These are phyloP conservation scores for Roridomyces roridus DNA, from an alignment of 768 basidiomycete genomes.

Conservation along the genomic window DNA sequence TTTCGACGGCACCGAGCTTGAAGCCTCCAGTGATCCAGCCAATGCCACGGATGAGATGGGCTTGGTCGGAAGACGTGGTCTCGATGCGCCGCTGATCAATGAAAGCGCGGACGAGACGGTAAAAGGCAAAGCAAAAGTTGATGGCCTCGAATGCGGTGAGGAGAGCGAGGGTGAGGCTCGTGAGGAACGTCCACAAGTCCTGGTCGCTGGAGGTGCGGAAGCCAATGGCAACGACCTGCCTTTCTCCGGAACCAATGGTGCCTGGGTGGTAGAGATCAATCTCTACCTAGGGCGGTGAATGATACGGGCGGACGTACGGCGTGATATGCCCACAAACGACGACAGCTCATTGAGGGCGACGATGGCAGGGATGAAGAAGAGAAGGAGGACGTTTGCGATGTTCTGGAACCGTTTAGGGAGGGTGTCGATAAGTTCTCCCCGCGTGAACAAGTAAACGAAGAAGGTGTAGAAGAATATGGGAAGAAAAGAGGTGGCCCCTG, in stretches of 20 bases:
- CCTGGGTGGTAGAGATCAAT: slow-evolving; percentile 11
- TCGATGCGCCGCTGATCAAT: slow-evolving; percentile 61
- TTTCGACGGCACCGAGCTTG: slow-evolving; percentile 70
- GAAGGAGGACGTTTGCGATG: slow-evolving; percentile 50
- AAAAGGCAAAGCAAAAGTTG: slow-evolving; percentile 64
- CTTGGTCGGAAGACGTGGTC: slow-evolving; percentile 45
- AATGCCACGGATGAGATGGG: slow-evolving; percentile 62
- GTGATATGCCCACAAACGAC: slow-evolving; percentile 66
- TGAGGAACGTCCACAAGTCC: slow-evolving; percentile 62
- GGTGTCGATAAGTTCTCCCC: slow-evolving; percentile 53
- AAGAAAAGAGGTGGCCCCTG: slow-evolving; percentile 64
- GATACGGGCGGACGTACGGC: slow-evolving; percentile 49
- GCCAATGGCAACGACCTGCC: slow-evolving; percentile 39
- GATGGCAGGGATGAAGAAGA: slow-evolving; percentile 62
- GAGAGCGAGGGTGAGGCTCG: slow-evolving; percentile 63
- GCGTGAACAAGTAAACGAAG: slow-evolving; percentile 66
- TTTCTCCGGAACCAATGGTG: slow-evolving; percentile 1
- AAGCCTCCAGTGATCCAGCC: slow-evolving; percentile 70
- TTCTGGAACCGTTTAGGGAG: slow-evolving; percentile 58
- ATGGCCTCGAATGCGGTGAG: slow-evolving; percentile 62
- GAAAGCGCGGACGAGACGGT: slow-evolving; percentile 58
- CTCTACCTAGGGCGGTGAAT: background rate
- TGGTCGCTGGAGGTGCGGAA: slow-evolving; percentile 45
- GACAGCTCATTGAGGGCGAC: slow-evolving; percentile 62
- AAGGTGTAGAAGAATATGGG: slow-evolving; percentile 69